Conservation (phyloP, 225 moss, liverwort and hornwort genomes). For the Ulota crispa region DNA sequence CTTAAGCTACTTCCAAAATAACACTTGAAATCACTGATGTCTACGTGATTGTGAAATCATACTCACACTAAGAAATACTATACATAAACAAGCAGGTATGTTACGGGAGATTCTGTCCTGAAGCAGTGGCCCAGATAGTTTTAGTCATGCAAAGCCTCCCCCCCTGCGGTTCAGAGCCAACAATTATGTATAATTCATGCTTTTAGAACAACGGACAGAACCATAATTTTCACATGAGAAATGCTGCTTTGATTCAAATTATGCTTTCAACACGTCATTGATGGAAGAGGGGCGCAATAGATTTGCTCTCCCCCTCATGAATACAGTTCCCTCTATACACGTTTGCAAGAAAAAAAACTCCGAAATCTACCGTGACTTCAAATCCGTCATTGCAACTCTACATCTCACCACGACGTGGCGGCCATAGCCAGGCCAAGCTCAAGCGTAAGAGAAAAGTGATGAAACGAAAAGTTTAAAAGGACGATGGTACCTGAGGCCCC, state of each 20-base stretch:
- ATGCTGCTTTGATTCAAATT: neutral
- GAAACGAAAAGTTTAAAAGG: neutral
- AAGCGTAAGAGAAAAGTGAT: conserved; percentile 6
- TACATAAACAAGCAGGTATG: too few species aligned
- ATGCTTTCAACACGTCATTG: neutral
- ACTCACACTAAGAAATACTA: too few species aligned
- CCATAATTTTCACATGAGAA: neutral
- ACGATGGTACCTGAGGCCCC: neutral
- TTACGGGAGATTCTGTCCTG: too few species aligned
- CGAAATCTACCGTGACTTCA: neutral
- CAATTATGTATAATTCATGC: too few species aligned
- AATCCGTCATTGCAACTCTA: neutral
- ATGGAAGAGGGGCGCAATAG: conserved; percentile 8
- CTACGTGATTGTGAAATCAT: too few species aligned
- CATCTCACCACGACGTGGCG: neutral
- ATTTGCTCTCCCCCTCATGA: neutral
- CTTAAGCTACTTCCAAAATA: too few species aligned
- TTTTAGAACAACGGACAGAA: neutral
- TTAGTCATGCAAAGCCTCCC: too few species aligned
- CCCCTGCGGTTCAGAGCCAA: too few species aligned
- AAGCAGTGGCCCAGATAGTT: too few species aligned
- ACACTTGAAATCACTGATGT: too few species aligned
- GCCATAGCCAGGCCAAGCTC: conserved; percentile 29
- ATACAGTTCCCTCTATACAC: conserved; percentile 21
- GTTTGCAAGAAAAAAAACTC: neutral